A percentile compares a stretch with the other conserved stretches of the same genome.
phyloP scores from a whole-genome alignment of 305 asterid genomes.

The Solanum chacoense region DNA sequence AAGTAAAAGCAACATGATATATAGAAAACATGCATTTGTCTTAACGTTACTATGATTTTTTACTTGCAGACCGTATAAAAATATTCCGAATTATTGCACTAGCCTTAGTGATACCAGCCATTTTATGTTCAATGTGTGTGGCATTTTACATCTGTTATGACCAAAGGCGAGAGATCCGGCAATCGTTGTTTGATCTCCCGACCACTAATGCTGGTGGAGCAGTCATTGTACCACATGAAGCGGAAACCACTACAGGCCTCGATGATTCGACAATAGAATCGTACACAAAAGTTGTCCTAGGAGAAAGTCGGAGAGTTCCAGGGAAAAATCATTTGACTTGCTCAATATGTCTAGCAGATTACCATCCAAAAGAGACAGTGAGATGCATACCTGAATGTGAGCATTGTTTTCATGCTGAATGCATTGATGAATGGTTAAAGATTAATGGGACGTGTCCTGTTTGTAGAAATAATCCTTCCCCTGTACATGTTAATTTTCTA shows the following conservation, averaged over 20 bases:
- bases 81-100: constrained; percentile 39
- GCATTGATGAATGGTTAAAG: constrained; percentile 68
- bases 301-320: constrained; percentile 59
- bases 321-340: constrained; percentile 62
- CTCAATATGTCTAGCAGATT: constrained; percentile 60
- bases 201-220: not conserved
- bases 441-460: constrained; percentile 57
- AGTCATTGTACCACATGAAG: constrained; percentile 9
- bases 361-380: constrained; percentile 43
- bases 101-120: constrained; percentile 48
- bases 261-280: constrained; percentile 59
- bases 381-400: constrained; percentile 56
- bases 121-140: constrained; percentile 24
- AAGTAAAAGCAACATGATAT: not conserved
- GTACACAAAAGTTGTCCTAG: constrained; percentile 48
- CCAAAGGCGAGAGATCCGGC: constrained; percentile 9
- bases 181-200: not conserved
- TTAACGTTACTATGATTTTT: not conserved
- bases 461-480: constrained; percentile 52
- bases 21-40: not conserved
- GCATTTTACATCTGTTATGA: constrained; percentile 25
- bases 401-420: constrained; percentile 72
- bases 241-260: constrained; percentile 27
- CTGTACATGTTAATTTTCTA: not conserved
- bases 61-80: constrained; percentile 14